Evolutionary conservation across 129 eudicot genomes (phyloP), one percentile per base, ranked within the genome.

Genomic region (Ambrosia trifida): DNA sequence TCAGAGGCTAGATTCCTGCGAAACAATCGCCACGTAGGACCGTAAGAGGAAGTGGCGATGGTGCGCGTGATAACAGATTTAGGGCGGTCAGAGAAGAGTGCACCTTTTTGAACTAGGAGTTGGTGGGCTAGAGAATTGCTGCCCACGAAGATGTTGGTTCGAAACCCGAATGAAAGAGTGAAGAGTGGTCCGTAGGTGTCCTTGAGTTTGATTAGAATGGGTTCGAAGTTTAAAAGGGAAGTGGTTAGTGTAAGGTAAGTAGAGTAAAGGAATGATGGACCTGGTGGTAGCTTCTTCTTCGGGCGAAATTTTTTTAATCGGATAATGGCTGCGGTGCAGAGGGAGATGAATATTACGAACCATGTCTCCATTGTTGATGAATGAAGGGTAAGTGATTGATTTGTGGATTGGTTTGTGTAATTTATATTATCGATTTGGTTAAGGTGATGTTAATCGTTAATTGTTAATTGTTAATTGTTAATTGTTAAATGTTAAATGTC

Each of bases 31-130:
- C 83, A 82, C 0, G 58, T 82, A 2, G 80, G 70, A 47, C 83
- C 86, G 6, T 82, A 82, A 3, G 74, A 20, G 11, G 80, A 24
- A 0, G 69, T 63, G 35, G 71, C 62, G 69, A 69, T 82, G 65
- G 57, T 78, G 11, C 66, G 60, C 14, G 50, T 56, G 16, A 83
- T 52, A 3, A 74, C 36, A 8, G 70, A 32, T 38, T 11, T 47
- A 11, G 86, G 91, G 63, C 91, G 85, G 81, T 82, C 87, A 44
- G 91, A 68, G 61, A 79, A 82, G 28, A 82, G 7, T 33, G 85
- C 76, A 7, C 96, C 91, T 24, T 80, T 73, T 11, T 85, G 80
- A 66, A 90, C 63, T 7, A 90, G 88, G 24, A 87, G 66, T 2
- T 59, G 38, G 78, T 90, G 91, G 7, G 90, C 84, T 6, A 85